These are phyloP conservation scores for Trichoderma sp. DNA, from an alignment of 2,329 filamentous ascomycete species.

Conservation along the genomic window DNA sequence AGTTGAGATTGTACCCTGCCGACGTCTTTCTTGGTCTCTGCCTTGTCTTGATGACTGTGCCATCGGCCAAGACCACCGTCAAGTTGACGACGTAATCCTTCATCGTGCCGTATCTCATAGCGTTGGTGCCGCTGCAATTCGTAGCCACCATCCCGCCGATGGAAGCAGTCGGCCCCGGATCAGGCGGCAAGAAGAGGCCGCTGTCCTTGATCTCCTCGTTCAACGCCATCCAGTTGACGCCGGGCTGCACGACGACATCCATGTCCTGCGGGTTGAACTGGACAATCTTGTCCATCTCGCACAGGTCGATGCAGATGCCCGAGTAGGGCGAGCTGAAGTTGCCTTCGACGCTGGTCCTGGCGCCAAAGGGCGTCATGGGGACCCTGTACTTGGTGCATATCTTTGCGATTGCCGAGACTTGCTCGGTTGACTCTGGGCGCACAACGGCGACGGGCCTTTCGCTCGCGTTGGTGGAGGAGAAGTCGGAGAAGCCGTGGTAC, in stretches of 20 bases:
- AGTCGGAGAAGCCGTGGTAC: conserved; percentile 69
- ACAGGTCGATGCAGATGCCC: conserved; percentile 71
- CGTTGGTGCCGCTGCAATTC: conserved; percentile 65
- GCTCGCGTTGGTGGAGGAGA: conserved; percentile 68
- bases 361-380: conserved; percentile 75
- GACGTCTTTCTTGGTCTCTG: conserved; percentile 68
- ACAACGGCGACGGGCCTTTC: conserved; percentile 65
- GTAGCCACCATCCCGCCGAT: conserved; percentile 67
- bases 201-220: conserved; percentile 65
- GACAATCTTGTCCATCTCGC: conserved; percentile 66
- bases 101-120: conserved; percentile 71
- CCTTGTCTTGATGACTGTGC: conserved; percentile 66
- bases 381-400: conserved; percentile 64
- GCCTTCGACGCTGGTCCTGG: conserved; percentile 71
- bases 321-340: conserved; percentile 69
- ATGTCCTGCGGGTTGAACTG: conserved; percentile 67
- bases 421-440: conserved; percentile 64
- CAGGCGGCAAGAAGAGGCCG: conserved; percentile 69
- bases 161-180: conserved; percentile 64
- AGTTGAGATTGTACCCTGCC: conserved; percentile 72
- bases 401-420: conserved; percentile 65
- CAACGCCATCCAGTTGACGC: conserved; percentile 67
- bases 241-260: conserved; percentile 72
- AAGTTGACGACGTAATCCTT: conserved; percentile 74
- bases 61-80: conserved; percentile 71